Percentiles rank a stretch among this genome's conserved stretches.
phyloP scores from a whole-genome alignment of 768 basidiomycete species.

The Lactarius sanguifluus region DNA sequence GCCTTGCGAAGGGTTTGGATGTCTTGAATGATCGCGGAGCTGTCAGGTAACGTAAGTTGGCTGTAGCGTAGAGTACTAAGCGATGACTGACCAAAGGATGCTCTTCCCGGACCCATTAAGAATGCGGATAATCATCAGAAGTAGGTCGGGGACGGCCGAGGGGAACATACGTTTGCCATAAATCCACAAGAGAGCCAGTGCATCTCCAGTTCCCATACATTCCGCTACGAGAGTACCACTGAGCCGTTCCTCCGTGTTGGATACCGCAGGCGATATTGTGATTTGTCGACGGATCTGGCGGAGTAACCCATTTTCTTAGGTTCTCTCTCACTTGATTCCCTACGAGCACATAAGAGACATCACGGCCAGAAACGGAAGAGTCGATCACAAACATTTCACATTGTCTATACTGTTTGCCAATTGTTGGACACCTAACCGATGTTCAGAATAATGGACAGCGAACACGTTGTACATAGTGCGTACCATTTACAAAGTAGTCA shows the following conservation, averaged over 20 bases:
- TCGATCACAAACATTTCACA: background rate
- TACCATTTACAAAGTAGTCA: background rate
- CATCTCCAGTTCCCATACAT: background rate
- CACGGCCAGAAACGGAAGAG: background rate
- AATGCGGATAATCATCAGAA: background rate
- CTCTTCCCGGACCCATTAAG: background rate
- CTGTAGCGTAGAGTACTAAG: background rate
- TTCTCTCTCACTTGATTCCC: background rate
- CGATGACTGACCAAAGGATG: background rate
- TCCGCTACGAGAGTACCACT: background rate
- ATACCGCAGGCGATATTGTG: background rate
- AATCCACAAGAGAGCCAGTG: background rate
- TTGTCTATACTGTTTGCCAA: background rate
- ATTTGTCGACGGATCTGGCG: conserved; percentile 3
- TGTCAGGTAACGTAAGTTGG: background rate
- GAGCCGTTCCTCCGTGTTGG: background rate
- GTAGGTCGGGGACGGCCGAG: background rate
- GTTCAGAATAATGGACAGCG: no score
- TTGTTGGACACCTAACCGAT: background rate
- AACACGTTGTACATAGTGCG: background rate
- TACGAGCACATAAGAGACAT: background rate
- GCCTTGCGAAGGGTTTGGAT: background rate
- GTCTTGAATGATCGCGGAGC: background rate
- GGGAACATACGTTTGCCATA: background rate
- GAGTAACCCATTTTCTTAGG: background rate